phyloP scores from a whole-genome alignment of 345 rosid genomes.

The Hypericum perforatum region DNA sequence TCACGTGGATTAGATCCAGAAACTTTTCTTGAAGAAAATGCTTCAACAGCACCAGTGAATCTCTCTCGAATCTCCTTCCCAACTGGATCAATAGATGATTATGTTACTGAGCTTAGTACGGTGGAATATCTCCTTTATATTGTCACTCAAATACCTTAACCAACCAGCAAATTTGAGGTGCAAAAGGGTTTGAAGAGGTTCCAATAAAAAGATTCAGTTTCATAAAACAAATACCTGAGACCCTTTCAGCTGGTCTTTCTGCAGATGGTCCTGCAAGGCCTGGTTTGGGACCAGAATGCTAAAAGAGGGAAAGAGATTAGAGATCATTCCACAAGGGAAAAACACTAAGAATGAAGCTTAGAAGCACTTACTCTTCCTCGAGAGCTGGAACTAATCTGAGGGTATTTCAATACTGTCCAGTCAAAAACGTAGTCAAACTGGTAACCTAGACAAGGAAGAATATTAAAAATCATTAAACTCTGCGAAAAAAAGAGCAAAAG shows the following conservation, averaged over 20 bases:
- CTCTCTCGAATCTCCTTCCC: conserved; percentile 78
- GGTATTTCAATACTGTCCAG: conserved; percentile 87
- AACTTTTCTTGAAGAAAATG: conserved; percentile 56
- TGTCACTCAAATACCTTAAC: no score
- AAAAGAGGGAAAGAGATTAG: conserved; percentile 3
- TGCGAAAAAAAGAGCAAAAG: conserved; percentile 2
- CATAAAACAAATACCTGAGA: conserved; percentile 35
- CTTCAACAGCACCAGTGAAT: conserved; percentile 76
- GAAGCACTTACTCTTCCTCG: conserved; percentile 52
- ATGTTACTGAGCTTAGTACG: no score
- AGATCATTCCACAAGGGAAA: neutral
- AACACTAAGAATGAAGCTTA: neutral
- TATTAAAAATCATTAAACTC: neutral
- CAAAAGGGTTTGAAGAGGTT: neutral
- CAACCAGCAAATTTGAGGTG: neutral
- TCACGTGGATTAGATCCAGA: conserved; percentile 50
- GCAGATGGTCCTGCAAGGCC: conserved; percentile 58
- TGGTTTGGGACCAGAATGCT: conserved; percentile 34
- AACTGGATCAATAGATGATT: conserved; percentile 22
- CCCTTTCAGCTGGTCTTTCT: conserved; percentile 59
- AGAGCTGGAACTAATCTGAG: conserved; percentile 69
- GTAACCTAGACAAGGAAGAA: conserved; percentile 41
- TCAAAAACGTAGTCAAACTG: conserved; percentile 90
- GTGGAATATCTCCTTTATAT: no score
- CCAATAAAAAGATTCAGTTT: no score